Percentiles rank a stretch among this genome's conserved stretches.
Evolutionary conservation across 805 yeast species (phyloP).

Genomic region (Lipomyces sp.): DNA sequence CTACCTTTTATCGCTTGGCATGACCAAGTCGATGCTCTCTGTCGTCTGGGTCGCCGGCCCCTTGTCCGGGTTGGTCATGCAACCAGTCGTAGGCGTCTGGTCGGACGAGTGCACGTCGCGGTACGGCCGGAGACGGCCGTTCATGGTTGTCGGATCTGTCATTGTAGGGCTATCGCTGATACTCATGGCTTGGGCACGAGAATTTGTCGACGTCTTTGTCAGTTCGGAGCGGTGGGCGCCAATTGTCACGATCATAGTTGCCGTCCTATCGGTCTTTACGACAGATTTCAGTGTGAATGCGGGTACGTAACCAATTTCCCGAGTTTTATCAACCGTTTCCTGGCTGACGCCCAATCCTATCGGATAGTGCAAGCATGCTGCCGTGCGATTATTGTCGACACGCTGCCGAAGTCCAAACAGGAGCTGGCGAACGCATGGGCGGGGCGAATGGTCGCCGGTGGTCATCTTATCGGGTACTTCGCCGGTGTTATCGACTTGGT

Average conservation of each 20-base stretch:
- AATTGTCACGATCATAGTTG: conserved; percentile 50
- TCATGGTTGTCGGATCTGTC: conserved; percentile 59
- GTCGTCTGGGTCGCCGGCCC: conserved; percentile 74
- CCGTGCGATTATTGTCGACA: conserved; percentile 69
- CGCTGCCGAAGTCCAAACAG: conserved; percentile 61
- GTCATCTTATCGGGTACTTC: conserved; percentile 62
- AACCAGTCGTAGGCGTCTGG: conserved; percentile 64
- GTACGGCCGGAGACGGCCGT: conserved; percentile 63
- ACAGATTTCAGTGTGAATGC: conserved; percentile 59
- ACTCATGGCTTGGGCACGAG: conserved; percentile 54
- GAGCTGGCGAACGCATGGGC: conserved; percentile 70
- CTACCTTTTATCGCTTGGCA: conserved; percentile 60
- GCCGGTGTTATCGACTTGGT: conserved; percentile 57
- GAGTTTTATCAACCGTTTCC: no score
- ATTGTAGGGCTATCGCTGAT: conserved; percentile 55
- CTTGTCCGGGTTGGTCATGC: conserved; percentile 65
- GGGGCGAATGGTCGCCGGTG: conserved; percentile 64
- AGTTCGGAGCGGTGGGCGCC: conserved; percentile 38
- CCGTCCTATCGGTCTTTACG: conserved; percentile 58
- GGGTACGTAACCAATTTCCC: conserved; percentile 18
- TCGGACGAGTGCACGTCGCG: conserved; percentile 57
- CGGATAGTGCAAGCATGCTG: conserved; percentile 60
- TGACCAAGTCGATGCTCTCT: conserved; percentile 60
- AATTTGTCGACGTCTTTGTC: conserved; percentile 51
- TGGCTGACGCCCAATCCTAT: background rate